A percentile compares a stretch with the other conserved stretches of the same genome.
phyloP scores from a whole-genome alignment of 129 eudicot species.

The Arctium lappa region DNA sequence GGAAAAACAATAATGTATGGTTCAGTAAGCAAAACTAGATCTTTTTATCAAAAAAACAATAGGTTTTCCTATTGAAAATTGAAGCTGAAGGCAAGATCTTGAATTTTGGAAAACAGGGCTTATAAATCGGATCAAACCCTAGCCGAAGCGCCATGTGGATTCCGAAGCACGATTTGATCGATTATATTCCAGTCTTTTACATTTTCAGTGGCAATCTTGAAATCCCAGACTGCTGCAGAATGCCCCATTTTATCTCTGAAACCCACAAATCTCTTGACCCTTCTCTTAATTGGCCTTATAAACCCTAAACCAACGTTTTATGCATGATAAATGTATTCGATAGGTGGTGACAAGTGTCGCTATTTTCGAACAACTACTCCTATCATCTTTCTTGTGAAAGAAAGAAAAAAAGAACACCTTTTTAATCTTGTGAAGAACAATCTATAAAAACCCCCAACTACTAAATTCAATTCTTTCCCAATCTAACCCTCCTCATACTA shows the following conservation, averaged over 20 bases:
- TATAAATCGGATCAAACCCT: constrained; percentile 35
- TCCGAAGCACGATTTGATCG: constrained; percentile 61
- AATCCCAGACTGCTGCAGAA: constrained; percentile 36
- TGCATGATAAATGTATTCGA: too few relatives aligned
- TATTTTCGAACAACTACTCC: too few relatives aligned
- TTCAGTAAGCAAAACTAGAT: background rate
- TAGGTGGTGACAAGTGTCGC: too few relatives aligned
- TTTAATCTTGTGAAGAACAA: constrained; percentile 5
- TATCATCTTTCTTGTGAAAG: too few relatives aligned
- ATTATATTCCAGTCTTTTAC: constrained; percentile 63
- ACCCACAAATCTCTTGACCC: constrained; percentile 11
- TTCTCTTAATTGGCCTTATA: constrained; percentile 11
- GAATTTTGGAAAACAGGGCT: background rate
- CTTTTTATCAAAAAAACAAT: background rate
- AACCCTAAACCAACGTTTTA: background rate
- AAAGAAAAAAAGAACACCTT: too few relatives aligned
- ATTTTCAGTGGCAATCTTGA: constrained; percentile 35
- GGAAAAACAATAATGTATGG: constrained; percentile 13
- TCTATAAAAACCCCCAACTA: constrained; percentile 19
- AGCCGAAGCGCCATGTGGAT: constrained; percentile 62
- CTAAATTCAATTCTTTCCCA: constrained; percentile 16
- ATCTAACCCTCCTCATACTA: constrained; percentile 5
- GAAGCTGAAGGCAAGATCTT: constrained; percentile 4
- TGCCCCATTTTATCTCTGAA: constrained; percentile 42
- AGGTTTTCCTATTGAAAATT: background rate